Evolutionary conservation across 2,329 filamentous ascomycete species (phyloP).

Genomic region (Cytospora chrysosperma): DNA sequence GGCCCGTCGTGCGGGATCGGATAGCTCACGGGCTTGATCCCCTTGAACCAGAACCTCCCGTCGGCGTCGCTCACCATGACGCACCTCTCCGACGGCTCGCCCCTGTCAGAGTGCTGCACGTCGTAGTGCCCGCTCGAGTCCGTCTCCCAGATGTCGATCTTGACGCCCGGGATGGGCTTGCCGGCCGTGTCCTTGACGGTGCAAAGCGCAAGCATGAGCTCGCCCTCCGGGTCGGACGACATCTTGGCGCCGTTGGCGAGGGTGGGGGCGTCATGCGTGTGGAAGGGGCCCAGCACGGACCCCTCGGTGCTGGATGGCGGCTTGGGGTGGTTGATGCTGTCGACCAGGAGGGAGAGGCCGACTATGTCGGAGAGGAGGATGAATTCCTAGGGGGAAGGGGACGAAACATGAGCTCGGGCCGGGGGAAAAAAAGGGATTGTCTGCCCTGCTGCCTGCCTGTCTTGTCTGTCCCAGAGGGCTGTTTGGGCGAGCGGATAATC

Average conservation of each 20-base stretch:
- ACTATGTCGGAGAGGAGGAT: slow-evolving; percentile 80
- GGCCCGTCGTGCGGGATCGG: slow-evolving; percentile 83
- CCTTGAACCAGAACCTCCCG: slow-evolving; percentile 81
- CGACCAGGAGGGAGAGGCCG: slow-evolving; percentile 76
- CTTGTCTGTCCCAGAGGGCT: no score
- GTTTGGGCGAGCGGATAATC: background rate
- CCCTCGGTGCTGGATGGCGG: slow-evolving; percentile 69
- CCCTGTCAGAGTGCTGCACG: slow-evolving; percentile 68
- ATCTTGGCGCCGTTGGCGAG: slow-evolving; percentile 59
- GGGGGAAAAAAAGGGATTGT: slow-evolving; percentile 16
- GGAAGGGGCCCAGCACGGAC: slow-evolving; percentile 79
- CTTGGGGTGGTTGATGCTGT: slow-evolving; percentile 82
- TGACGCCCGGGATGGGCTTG: slow-evolving; percentile 61
- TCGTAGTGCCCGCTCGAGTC: slow-evolving; percentile 80
- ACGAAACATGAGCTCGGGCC: background rate
- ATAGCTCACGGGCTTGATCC: slow-evolving; percentile 81
- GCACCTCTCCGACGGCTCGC: slow-evolving; percentile 69
- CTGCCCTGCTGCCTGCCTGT: no score
- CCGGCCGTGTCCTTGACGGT: slow-evolving; percentile 65
- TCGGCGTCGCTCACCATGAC: slow-evolving; percentile 63
- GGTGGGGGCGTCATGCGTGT: slow-evolving; percentile 71
- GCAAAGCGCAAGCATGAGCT: slow-evolving; percentile 72
- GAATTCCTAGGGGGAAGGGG: slow-evolving; percentile 68
- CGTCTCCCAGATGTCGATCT: slow-evolving; percentile 83
- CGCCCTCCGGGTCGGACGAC: slow-evolving; percentile 66